Evolutionary conservation across 2,329 filamentous ascomycete genomes (phyloP), one percentile per base, ranked within the genome.

Genomic region (Penicillium sp.): DNA sequence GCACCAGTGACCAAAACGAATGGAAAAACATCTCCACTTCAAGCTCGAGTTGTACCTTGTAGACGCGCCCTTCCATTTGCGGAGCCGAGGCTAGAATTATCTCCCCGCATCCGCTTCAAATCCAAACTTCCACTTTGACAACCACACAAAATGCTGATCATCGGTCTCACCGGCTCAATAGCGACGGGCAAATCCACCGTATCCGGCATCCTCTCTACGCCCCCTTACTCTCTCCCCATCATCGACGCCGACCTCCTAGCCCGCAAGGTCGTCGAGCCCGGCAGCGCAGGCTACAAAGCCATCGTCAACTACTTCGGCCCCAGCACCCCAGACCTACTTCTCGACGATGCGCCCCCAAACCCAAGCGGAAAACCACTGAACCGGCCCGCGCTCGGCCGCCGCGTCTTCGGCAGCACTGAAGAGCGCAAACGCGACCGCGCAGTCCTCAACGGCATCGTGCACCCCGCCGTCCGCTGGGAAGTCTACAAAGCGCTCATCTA

Each of bases 151-250:
- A 97, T 97, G 94, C 85, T 97, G 46, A 86, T 99, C 68, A 92
- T 99, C 66, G 94, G 94, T 54, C 86, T 99, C 24, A 99, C 94
- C 8, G 94, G 94, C 71, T 96, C 92, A 57, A 97, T 99, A 71
- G 94, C 94, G 57, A 99, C 94, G 5, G 94, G 94, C 73, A 99
- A 99, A 83, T 96, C 93, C 43, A 99, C 93, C 62, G 92, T 97
- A 52, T 96, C 94, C 27, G 81, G 83, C 38, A 83, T 96, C 64
- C 89, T 99, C 66, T 86, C 89, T 47, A 81, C 85, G 4, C 80
- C 90, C 5, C 94, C 93, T 0, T 90, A 97, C 80, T 88, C 85
- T 57, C 83, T 99, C 58, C 92, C 94, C 67, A 83, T 99, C 65
- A 88, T 99, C 78, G 94, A 99, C 71, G 93, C 94, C 70, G 94